Evolutionary conservation across 495 filamentous ascomycete species (phyloP).

Genomic region (Apodospora peruviana): DNA sequence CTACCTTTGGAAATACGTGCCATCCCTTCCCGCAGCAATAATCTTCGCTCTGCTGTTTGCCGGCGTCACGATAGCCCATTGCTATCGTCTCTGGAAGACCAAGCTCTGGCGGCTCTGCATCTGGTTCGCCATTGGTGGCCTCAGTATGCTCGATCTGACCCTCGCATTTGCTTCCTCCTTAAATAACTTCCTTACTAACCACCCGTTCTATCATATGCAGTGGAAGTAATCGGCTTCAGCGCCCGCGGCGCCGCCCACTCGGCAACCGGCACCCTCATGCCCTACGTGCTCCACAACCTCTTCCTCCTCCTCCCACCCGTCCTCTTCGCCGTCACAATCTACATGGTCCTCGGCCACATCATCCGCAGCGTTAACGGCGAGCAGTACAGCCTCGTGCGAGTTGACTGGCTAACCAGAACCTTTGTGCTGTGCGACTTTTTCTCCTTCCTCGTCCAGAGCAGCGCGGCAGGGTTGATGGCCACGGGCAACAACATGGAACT

Average conservation of each 20-base stretch:
- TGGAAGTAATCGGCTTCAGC: slow-evolving; percentile 44
- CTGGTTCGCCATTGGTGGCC: slow-evolving; percentile 48
- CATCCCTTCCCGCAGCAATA: slow-evolving; percentile 42
- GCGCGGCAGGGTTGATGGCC: slow-evolving; percentile 27
- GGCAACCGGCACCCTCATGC: slow-evolving; percentile 18
- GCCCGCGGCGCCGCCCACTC: slow-evolving; percentile 23
- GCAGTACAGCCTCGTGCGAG: slow-evolving; percentile 24
- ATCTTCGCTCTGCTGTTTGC: slow-evolving; percentile 49
- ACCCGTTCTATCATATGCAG: too few species aligned
- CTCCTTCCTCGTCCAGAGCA: slow-evolving; percentile 31
- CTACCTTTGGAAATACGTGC: slow-evolving; percentile 47
- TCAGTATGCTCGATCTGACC: slow-evolving; percentile 27
- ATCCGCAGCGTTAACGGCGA: slow-evolving; percentile 30
- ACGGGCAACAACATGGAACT: slow-evolving; percentile 13
- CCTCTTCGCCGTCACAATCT: slow-evolving; percentile 42
- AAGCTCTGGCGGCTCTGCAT: slow-evolving; percentile 53
- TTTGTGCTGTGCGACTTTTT: slow-evolving; percentile 34
- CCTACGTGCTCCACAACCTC: slow-evolving; percentile 14
- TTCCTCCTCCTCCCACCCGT: slow-evolving; percentile 12
- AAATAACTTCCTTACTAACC: background rate
- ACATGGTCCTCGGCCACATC: slow-evolving; percentile 46
- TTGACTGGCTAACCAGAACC: slow-evolving; percentile 37
- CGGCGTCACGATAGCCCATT: slow-evolving; percentile 34
- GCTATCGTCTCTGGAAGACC: slow-evolving; percentile 38
- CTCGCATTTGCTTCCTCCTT: background rate